phyloP scores from a whole-genome alignment of 73 alveolate species.

The Tetrahymena thermophila region DNA sequence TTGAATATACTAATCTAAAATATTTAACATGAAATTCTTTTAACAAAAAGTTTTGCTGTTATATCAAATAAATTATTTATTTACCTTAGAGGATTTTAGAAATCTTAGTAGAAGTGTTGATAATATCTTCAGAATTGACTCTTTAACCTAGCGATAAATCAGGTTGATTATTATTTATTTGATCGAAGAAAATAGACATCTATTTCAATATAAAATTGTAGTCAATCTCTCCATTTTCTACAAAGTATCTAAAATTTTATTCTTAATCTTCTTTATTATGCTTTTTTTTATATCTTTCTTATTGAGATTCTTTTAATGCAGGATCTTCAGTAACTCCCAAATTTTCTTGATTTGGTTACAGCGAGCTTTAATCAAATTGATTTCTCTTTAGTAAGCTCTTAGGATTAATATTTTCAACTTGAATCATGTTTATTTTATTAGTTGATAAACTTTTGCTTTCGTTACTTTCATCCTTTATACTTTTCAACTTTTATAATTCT shows the following conservation, averaged over 20 bases:
- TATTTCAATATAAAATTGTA: background rate
- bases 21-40: no score
- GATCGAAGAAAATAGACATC: background rate
- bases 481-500: background rate
- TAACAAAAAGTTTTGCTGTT: no score
- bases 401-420: background rate
- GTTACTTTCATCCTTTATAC: background rate
- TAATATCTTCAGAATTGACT: background rate
- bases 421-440: background rate
- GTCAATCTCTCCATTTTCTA: background rate
- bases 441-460: background rate
- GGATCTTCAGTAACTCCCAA: background rate
- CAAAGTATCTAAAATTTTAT: background rate
- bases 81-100: background rate
- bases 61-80: no score
- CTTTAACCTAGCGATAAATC: background rate
- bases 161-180: background rate
- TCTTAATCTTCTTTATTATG: background rate
- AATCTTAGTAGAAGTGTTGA: background rate
- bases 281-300: background rate
- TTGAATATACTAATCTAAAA: no score
- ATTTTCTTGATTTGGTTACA: background rate
- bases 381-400: background rate
- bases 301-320: background rate
- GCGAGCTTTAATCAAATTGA: background rate